phyloP scores from a whole-genome alignment of 2,329 filamentous ascomycete species.

The Penicillium sp. region DNA sequence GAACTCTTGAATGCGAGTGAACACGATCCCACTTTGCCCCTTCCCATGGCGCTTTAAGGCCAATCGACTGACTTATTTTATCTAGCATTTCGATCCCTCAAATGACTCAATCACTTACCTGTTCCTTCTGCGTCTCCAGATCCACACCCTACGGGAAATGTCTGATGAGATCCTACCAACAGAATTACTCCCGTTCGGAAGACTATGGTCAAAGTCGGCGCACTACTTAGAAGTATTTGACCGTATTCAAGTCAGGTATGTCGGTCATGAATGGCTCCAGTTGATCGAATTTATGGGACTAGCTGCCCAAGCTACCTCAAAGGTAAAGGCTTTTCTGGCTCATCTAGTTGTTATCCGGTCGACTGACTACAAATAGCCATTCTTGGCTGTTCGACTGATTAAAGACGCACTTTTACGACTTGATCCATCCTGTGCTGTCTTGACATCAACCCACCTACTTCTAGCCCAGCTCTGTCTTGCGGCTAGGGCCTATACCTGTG shows the following conservation, averaged over 20 bases:
- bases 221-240: conserved; percentile 57
- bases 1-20: conserved; percentile 37
- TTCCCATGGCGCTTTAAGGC: background rate
- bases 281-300: conserved; percentile 36
- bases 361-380: conserved; percentile 30
- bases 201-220: conserved; percentile 52
- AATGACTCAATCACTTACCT: conserved; percentile 61
- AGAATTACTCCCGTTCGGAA: conserved; percentile 44
- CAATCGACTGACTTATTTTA: background rate
- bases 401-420: conserved; percentile 46
- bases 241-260: conserved; percentile 46
- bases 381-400: conserved; percentile 42
- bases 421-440: conserved; percentile 42
- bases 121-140: conserved; percentile 52
- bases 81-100: conserved; percentile 51
- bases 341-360: background rate
- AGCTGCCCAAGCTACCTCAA: conserved; percentile 34
- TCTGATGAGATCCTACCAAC: conserved; percentile 37
- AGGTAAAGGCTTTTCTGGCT: conserved; percentile 27
- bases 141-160: conserved; percentile 40
- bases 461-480: conserved; percentile 45
- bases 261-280: conserved; percentile 40
- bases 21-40: background rate
- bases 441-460: conserved; percentile 45
- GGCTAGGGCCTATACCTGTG: conserved; percentile 40